Evolutionary conservation across 2,329 filamentous ascomycete species (phyloP), one percentile per base, ranked within the genome.

Genomic region (Alternaria angustiovoidea): DNA sequence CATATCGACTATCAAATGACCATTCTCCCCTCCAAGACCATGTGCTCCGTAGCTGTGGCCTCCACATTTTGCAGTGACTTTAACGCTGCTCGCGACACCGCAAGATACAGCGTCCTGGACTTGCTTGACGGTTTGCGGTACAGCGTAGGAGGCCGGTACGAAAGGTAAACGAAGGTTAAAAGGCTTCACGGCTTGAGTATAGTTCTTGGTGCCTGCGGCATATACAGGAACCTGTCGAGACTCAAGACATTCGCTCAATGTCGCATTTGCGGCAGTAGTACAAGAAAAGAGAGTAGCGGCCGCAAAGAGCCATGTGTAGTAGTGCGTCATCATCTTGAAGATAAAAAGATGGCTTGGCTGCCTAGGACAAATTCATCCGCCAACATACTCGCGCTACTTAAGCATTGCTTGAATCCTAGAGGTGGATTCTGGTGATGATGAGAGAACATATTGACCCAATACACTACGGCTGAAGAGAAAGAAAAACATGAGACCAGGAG

Each of bases 41-140:
- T 82, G 80, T 0, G 81, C 80, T 1, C 73, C 87, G 63, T 87
- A 90, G 0, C 86, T 88, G 65, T 89, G 87, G 0, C 88, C 88
- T 12, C 87, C 87, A 2, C 86, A 88, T 61, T 82, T 85, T 16
- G 87, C 83, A 67, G 88, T 86, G 0, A 89, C 85, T 54, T 82
- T 81, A 26, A 85, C 73, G 5, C 76, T 77, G 57, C 80, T 80
- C 12, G 79, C 64, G 0, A 74, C 79, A 1, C 86, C 87, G 66
- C 87, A 89, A 52, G 83, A 82, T 38, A 89, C 80, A 9, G 86
- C 83, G 14, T 74, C 81, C 3, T 85, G 81, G 2, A 89, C 82
- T 53, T 88, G 83, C 8, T 82, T 68, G 2, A 82, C 77, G 0
- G 76, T 84, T 5, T 78, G 68, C 0, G 87, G 87, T 8, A 85